These are phyloP conservation scores for Chara braunii DNA, from an alignment of 139 green algal species.

Conservation along the genomic window DNA sequence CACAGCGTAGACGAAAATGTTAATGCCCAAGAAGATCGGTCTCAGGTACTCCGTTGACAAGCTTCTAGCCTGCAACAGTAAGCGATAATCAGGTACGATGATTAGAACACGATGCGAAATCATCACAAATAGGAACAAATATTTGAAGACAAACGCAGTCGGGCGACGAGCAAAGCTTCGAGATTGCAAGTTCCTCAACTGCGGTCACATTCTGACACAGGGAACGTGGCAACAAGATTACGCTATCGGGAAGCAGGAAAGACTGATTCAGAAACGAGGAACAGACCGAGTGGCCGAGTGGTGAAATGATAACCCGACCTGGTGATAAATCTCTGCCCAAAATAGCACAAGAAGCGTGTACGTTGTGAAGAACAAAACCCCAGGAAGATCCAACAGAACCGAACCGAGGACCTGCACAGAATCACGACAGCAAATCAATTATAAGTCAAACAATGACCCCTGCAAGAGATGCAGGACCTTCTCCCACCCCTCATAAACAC, in stretches of 20 bases:
- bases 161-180: too few species aligned
- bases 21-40: conserved; percentile 75
- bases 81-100: neutral
- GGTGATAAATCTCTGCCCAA: conserved; percentile 98
- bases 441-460: neutral
- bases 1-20: conserved; percentile 72
- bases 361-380: conserved; percentile 94
- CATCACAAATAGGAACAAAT: neutral
- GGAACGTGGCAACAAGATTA: too few species aligned
- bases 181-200: too few species aligned
- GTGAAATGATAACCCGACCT: conserved; percentile 41
- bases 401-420: conserved; percentile 43
- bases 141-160: neutral
- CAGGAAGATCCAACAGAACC: conserved; percentile 74
- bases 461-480: neutral
- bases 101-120: neutral
- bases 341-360: conserved; percentile 98
- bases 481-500: neutral
- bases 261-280: too few species aligned
- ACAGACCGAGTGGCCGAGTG: too few species aligned
- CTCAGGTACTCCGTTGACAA: conserved; percentile 68
- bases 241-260: too few species aligned
- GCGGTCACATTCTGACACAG: too few species aligned
- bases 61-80: conserved; percentile 48
- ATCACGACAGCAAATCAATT: neutral